These are phyloP conservation scores for Geosiphon pyriformis DNA, from an alignment of 192 early-diverging fungal genomes.

Conservation along the genomic window DNA sequence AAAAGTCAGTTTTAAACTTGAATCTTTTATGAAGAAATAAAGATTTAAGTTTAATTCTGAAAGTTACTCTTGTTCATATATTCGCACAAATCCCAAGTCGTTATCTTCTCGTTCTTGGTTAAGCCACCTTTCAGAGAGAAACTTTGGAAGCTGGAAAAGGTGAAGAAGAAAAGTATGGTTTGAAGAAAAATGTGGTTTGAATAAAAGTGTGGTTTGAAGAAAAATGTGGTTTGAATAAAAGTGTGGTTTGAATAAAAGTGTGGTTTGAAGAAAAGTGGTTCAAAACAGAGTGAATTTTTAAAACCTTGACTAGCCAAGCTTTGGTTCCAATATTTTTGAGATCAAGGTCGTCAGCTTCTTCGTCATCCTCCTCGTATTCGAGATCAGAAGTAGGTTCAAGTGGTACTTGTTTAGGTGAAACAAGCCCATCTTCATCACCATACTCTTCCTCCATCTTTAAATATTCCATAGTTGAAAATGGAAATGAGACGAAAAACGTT, in stretches of 20 bases:
- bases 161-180: neutral
- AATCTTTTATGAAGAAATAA: neutral
- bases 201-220: neutral
- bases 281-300: too few relatives aligned
- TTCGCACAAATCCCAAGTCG: neutral
- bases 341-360: constrained; percentile 67
- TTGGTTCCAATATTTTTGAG: constrained; percentile 61
- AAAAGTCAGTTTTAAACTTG: constrained; percentile 5
- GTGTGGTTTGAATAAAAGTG: too few relatives aligned
- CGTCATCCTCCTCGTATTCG: constrained; percentile 57
- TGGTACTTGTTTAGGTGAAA: too few relatives aligned
- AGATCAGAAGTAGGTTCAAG: too few relatives aligned
- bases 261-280: too few relatives aligned
- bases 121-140: constrained; percentile 74
- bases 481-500: too few relatives aligned
- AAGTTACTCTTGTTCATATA: constrained; percentile 3
- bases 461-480: too few relatives aligned
- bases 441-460: too few relatives aligned
- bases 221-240: too few relatives aligned
- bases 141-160: constrained; percentile 32
- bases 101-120: constrained; percentile 51
- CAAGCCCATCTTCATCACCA: too few relatives aligned
- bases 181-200: neutral
- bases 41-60: neutral
- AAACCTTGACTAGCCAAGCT: constrained; percentile 89